phyloP scores from a whole-genome alignment of 441 rosid genomes.

The Sinapis alba region DNA sequence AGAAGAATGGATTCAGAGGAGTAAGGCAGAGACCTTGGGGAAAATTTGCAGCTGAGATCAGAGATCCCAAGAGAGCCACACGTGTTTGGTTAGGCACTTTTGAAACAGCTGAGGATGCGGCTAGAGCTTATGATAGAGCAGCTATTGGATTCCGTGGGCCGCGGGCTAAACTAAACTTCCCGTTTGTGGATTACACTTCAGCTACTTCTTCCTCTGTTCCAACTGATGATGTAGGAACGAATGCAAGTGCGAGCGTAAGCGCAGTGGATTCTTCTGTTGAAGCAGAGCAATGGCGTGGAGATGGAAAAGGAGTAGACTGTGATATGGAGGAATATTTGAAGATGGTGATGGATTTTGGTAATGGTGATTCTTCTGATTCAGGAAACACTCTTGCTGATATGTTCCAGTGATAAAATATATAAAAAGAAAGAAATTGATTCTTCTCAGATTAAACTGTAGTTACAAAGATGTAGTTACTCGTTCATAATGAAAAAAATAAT shows the following conservation, averaged over 20 bases:
- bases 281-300: conserved; percentile 25
- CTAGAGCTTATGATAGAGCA: conserved; percentile 84
- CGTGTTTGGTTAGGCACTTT: conserved; percentile 96
- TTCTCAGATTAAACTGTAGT: neutral
- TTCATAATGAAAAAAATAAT: neutral
- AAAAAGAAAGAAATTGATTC: neutral
- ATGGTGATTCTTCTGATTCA: conserved; percentile 42
- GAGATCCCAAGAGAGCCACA: conserved; percentile 69
- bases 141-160: conserved; percentile 94
- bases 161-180: conserved; percentile 85
- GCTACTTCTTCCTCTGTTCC: neutral
- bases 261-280: conserved; percentile 25
- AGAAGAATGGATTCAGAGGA: conserved; percentile 78
- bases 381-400: conserved; percentile 40
- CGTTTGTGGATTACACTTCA: conserved; percentile 48
- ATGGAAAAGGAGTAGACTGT: neutral
- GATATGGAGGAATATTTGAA: conserved; percentile 39
- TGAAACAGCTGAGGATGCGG: conserved; percentile 84
- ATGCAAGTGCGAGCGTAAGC: conserved; percentile 1
- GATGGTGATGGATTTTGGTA: conserved; percentile 44
- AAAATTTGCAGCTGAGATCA: conserved; percentile 93
- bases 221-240: neutral
- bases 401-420: conserved; percentile 23
- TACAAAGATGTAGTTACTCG: neutral
- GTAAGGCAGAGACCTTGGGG: conserved; percentile 99